A percentile compares a stretch with the other conserved stretches of the same genome.
phyloP scores from a whole-genome alignment of 345 rosid genomes.

The Eucalyptus lansdowneana region DNA sequence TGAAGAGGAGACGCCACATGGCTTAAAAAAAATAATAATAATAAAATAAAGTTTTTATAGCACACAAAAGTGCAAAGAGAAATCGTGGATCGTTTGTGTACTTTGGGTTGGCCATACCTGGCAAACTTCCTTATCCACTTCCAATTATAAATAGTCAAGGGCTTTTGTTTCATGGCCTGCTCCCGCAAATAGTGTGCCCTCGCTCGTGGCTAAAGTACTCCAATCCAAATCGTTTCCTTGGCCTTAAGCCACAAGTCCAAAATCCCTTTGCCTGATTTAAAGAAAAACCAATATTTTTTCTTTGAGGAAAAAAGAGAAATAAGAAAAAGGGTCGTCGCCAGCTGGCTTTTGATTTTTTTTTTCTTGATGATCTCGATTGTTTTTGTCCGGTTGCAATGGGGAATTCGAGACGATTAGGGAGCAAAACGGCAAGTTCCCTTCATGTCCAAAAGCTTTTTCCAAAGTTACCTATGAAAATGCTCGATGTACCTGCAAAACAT shows the following conservation, averaged over 20 bases:
- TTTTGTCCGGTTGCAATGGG: not conserved
- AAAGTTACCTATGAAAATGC: not conserved
- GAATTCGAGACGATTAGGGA: not conserved
- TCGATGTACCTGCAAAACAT: not conserved
- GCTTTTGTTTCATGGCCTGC: not conserved
- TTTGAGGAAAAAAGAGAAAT: accelerated
- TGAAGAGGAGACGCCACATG: not conserved
- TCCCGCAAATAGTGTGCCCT: not conserved
- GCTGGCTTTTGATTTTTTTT: not conserved
- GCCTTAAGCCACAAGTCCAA: not conserved
- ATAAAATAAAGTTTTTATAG: not conserved
- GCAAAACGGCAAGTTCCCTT: not conserved
- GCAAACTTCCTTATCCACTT: not conserved
- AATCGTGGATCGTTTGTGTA: not conserved
- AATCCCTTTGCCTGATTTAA: not conserved
- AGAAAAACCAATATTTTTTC: not conserved
- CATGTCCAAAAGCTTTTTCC: not conserved
- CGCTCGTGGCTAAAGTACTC: not conserved
- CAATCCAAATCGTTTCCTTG: not conserved
- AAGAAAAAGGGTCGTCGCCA: not conserved
- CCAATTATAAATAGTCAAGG: not conserved
- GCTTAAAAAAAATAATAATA: too few relatives aligned
- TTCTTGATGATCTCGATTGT: not conserved
- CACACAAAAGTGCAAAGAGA: not conserved
- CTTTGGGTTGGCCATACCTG: not conserved